Evolutionary conservation across 352 stramenopile species (phyloP).

Genomic region (Phytophthora multivora): DNA sequence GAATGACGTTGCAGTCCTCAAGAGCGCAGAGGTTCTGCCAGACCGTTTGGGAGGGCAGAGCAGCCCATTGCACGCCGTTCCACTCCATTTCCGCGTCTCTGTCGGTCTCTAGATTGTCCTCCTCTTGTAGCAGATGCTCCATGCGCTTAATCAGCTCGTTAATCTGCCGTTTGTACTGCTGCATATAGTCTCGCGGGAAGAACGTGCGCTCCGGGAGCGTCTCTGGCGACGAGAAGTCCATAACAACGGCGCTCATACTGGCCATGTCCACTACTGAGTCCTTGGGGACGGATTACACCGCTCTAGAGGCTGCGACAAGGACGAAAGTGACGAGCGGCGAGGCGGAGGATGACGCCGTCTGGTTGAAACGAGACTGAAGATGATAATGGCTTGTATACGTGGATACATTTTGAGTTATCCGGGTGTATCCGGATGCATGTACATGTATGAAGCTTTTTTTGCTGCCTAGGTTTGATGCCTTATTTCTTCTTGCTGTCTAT

Average conservation of each 20-base stretch:
- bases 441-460: background rate
- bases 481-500: conserved; percentile 73
- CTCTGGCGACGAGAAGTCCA: conserved; percentile 32
- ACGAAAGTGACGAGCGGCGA: background rate
- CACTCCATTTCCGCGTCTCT: conserved; percentile 35
- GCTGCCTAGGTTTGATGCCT: no score
- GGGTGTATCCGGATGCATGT: background rate
- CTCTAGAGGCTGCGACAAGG: background rate
- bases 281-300: background rate
- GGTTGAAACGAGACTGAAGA: background rate
- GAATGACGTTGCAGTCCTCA: conserved; percentile 51
- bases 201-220: conserved; percentile 56
- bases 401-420: background rate
- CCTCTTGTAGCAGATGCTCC: conserved; percentile 60
- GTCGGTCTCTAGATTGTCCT: conserved; percentile 64
- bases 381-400: conserved; percentile 19
- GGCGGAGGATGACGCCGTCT: background rate
- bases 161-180: conserved; percentile 64
- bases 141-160: conserved; percentile 60
- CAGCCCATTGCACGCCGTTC: conserved; percentile 44
- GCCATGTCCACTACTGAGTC: background rate
- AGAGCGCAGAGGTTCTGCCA: conserved; percentile 72
- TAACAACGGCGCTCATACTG: conserved; percentile 3
- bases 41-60: conserved; percentile 52
- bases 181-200: conserved; percentile 61